Conservation (phyloP, 2,329 filamentous ascomycete species). For the Apiospora arundinis region DNA sequence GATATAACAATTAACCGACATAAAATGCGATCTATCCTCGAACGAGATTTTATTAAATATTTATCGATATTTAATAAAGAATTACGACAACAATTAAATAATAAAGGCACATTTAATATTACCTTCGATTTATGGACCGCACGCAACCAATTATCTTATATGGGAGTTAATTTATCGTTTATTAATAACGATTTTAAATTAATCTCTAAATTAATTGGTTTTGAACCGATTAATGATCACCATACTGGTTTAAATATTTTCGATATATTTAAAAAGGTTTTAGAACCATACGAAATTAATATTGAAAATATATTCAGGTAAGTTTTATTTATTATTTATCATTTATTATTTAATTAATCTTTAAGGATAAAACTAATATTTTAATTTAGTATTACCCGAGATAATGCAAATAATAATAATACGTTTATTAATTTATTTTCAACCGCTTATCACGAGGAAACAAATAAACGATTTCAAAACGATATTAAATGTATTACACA, state of each 20-base stretch:
- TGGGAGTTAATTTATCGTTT: not conserved
- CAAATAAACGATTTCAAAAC: too few relatives aligned
- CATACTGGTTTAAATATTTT: conserved; percentile 13
- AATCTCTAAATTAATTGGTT: conserved; percentile 30
- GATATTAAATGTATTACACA: not conserved
- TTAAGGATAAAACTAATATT: too few relatives aligned
- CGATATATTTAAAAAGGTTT: too few relatives aligned
- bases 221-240: conserved; percentile 28
- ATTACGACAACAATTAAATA: too few relatives aligned
- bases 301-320: too few relatives aligned
- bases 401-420: too few relatives aligned
- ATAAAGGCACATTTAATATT: not conserved
- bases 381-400: too few relatives aligned
- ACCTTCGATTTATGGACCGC: not conserved
- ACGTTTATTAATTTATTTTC: too few relatives aligned
- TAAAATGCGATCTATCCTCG: not conserved
- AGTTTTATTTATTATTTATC: too few relatives aligned
- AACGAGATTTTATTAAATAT: not conserved
- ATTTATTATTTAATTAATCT: too few relatives aligned
- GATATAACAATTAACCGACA: not conserved
- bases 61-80: not conserved
- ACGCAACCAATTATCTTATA: conserved; percentile 29
- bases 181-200: conserved; percentile 31
- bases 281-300: too few relatives aligned
- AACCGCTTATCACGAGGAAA: too few relatives aligned